Base-by-base conservation (phyloP, 208 protist genomes). In the Leishmania gerbilli region DNA sequence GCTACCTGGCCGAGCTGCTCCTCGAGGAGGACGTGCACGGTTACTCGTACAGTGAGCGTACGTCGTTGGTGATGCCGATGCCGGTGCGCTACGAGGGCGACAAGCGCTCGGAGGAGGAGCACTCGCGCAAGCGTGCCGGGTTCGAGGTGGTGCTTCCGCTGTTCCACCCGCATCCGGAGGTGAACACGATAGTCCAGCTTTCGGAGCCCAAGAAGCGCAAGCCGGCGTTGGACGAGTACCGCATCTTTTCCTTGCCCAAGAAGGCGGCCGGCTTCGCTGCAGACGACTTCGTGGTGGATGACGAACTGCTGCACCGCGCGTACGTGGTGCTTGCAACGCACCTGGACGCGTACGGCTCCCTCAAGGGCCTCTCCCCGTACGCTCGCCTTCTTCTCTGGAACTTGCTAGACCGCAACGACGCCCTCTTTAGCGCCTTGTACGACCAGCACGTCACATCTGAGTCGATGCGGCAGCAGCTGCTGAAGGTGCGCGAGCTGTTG, bases 231-330 rank as follows among this genome's bases (percentile, higher is more conserved):
- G 95, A 97, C 55, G 95, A 97, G 85, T 94, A 91, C 55, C 89
- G 91, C 58, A 95, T 96, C 71, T 95, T 96, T 65, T 95, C 92
- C 11, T 91, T 93, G 37, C 95, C 95, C 2, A 97, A 97, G 76
- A 95, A 93, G 81, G 86, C 92, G 19, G 90, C 91, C 9, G 87
- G 87, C 4, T 92, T 90, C 72, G 95, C 87, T 0, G 89, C 89
- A 53, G 95, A 97, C 64, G 95, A 97, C 82, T 93, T 96, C 51
- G 77, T 96, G 55, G 91, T 97, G 11, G 95, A 97, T 37, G 95
- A 97, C 72, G 95, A 96, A 80, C 83, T 96, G 31, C 80, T 90
- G 55, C 88, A 95, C 81, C 92, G 95, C 80, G 84, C 89, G 37
- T 88, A 92, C 42, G 89, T 95, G 7, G 89, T 94, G 34, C 84